Base-by-base conservation (phyloP, 2,329 filamentous ascomycete species). In the Thyridium curvatum region DNA sequence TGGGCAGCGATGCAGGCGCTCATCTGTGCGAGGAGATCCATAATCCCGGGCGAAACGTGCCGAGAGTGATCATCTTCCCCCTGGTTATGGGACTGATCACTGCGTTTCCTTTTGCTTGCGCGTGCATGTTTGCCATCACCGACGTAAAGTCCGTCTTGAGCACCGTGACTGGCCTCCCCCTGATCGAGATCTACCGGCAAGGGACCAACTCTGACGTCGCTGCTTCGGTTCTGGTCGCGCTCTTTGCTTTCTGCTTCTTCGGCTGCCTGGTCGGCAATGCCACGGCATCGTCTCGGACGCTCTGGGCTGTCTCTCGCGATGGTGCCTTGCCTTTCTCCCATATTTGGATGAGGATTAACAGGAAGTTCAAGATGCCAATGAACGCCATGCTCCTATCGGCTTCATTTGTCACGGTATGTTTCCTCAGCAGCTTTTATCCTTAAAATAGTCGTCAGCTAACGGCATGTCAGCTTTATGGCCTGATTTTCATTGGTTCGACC, bases 401-500 rank as follows among this genome's bases (percentile, higher is more conserved):
- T 32, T 15, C 28, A 1, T 38, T 42, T 29, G 40, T 42, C 18
- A 35, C 41, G 4, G 36, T 43, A 17, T 10, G 30, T 29, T 31
- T 12, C 32, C 33, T 2, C 15, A n/a, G n/a, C n/a, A n/a, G n/a
- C n/a, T 32, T 28, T 10, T 26, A 26, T 6, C 10, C 10, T 26
- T 26, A 10, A 10, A 26, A 6, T 10, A 6, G 6, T 26, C 21
- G 6, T 6, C 21, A 6, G 21, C 21, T 26, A 26, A 26, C 21
- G 21, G 21, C 21, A 6, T 10, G 21, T 10, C 10, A 26, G 21
- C 6, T 58, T 0, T 59, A 59, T 8, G 54, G 51, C 3, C 39
- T 53, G 6, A 52, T 58, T 1, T 58, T 54, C 34, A 42, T 58
- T 2, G 54, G 54, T 3, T 58, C 52, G 0, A 48, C 50, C 2